phyloP scores from a whole-genome alignment of 352 stramenopile species.

The Pythium periplocum region DNA sequence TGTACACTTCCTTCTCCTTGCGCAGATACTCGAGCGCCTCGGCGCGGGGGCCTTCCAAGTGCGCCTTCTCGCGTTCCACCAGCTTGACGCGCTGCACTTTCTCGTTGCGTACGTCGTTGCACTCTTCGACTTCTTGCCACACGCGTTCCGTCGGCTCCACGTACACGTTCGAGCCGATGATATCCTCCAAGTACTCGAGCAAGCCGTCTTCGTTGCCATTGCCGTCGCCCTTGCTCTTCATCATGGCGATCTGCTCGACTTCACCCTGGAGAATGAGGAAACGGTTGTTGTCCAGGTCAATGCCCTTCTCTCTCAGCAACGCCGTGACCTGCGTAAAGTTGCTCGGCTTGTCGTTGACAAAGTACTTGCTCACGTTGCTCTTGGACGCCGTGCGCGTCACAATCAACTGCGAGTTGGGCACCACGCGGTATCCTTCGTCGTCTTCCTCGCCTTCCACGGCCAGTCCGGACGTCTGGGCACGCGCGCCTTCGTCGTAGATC shows the following conservation, averaged over 20 bases:
- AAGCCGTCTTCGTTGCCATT: conserved; percentile 95
- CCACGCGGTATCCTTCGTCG: conserved; percentile 92
- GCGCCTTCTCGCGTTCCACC: conserved; percentile 96
- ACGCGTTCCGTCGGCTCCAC: conserved; percentile 93
- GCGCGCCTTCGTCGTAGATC: conserved; percentile 87
- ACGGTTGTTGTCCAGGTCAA: conserved; percentile 99
- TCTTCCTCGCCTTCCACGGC: conserved; percentile 11
- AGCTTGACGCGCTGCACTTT: conserved; percentile 98
- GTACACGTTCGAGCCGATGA: conserved; percentile 98
- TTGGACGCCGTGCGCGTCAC: conserved; percentile 92
- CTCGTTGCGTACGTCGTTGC: conserved; percentile 88
- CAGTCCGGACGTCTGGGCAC: background rate
- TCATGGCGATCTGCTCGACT: conserved; percentile 99
- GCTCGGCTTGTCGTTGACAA: conserved; percentile 89
- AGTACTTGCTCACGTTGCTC: conserved; percentile 97
- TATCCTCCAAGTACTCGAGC: conserved; percentile 99
- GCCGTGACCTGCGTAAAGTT: conserved; percentile 95
- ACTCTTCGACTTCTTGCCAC: conserved; percentile 91
- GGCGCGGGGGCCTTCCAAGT: conserved; percentile 91
- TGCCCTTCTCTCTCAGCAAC: conserved; percentile 93
- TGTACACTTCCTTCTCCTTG: conserved; percentile 95
- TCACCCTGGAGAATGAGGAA: conserved; percentile 98
- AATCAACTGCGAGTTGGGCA: conserved; percentile 88
- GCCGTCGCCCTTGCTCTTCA: conserved; percentile 97
- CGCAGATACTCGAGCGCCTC: conserved; percentile 93